Conservation (phyloP, 2,329 filamentous ascomycete genomes). For the Pseudogymnoascus sp. region DNA sequence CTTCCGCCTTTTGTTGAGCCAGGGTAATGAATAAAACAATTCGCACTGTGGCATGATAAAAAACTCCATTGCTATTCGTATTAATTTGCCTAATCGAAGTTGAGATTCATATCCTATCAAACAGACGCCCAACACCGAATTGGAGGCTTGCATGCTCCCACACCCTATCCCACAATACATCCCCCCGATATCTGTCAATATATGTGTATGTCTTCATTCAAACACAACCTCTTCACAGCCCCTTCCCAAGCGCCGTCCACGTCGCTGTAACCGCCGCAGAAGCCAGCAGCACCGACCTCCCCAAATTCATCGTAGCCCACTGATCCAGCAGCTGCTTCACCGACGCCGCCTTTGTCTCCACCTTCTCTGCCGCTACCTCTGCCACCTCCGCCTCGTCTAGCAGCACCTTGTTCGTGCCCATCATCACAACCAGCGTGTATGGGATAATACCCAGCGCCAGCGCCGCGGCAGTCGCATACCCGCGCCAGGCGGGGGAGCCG, state of each 20-base stretch:
- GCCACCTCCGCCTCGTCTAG: slow-evolving; percentile 37
- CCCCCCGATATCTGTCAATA: background rate
- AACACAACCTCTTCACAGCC: background rate
- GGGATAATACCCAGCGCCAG: slow-evolving; percentile 43
- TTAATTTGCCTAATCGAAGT: background rate
- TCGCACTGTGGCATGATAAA: background rate
- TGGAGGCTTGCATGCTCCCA: background rate
- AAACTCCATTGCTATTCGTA: background rate
- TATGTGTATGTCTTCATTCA: background rate
- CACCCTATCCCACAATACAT: background rate
- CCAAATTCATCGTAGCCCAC: slow-evolving; percentile 50
- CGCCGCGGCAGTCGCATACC: slow-evolving; percentile 40
- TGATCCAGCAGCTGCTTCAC: slow-evolving; percentile 47
- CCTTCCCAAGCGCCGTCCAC: slow-evolving; percentile 22
- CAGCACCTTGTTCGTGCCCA: slow-evolving; percentile 42
- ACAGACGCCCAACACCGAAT: background rate
- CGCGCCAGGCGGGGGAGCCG: slow-evolving; percentile 27
- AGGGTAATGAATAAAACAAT: too few species aligned
- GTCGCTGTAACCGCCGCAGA: slow-evolving; percentile 27
- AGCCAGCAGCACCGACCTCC: slow-evolving; percentile 30
- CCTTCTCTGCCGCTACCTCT: slow-evolving; percentile 19
- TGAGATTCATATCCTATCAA: background rate
- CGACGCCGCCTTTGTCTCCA: slow-evolving; percentile 35
- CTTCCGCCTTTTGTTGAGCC: too few species aligned
- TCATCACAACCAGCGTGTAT: slow-evolving; percentile 44